Base-by-base conservation (phyloP, 106 monocot species). In the Dendrobium catenatum region DNA sequence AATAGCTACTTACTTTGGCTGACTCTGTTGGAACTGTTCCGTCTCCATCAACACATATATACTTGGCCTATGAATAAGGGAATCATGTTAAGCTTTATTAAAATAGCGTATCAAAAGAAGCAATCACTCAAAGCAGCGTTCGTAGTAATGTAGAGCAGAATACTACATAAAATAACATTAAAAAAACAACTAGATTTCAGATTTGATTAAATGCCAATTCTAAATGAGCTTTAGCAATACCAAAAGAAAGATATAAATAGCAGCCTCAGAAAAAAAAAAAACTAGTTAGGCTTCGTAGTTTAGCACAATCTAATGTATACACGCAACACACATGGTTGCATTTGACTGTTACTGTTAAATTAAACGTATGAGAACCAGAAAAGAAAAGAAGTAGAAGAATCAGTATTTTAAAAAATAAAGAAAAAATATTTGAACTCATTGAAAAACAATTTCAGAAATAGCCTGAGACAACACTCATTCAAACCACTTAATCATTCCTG, bases 11-110 rank as follows among this genome's bases (percentile, higher is more conserved):
- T 91, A 99, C 99, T 95, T 87, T 95, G 17, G 93, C 93, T 80
- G 95, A 99, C 88, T 99, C 99, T 42, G 61, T 76, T 27, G 93
- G 93, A 87, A 99, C 95, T 9, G 99, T 89, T 75, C 95, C 95
- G 85, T 99, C 99, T 76, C 99, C 99, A 85, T 93, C 83, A 72
- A 95, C 90, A 79, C 74, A 90, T 20, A 93, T 85, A 70, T 90
- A 95, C 37, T 84, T 91, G 70, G 91, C 82, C 93, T 93, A 84
- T 11, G 13, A 43, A 19, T 74, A 4, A 49, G 13, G 27, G 5
- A 76, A 49, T 42, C 31, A 49, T 27, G 49, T 48, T 9, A 48
- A 49, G 46, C 27, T 22, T 46, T 47, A n/a, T 10, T 41, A 73
- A 0, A 74, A 41, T 43, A 76, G 76, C 15, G 10, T 4, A 46